Base-by-base conservation (phyloP, 1,284 basidiomycete genomes). In the Bjerkandera adusta region DNA sequence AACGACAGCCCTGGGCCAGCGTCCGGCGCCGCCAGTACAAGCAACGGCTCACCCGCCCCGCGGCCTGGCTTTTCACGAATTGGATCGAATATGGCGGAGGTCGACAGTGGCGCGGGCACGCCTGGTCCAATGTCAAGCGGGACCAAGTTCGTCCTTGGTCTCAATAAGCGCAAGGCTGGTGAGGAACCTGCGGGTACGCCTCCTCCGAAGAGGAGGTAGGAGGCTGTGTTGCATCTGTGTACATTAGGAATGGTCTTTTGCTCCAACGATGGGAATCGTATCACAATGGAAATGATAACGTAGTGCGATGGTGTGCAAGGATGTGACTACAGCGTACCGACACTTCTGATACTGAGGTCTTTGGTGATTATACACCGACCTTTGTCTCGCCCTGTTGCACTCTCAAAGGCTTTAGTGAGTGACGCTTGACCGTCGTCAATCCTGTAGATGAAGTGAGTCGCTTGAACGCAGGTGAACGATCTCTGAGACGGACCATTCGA, bases 371-470 rank as follows among this genome's bases (percentile, higher is more conserved):
- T 66, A 70, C 70, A 88, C 41, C 82, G 79, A 63, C 76, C 87
- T 68, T 81, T 87, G 57, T 83, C 89, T 57, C 73, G 73, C 32
- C 80, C 88, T 49, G 79, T 79, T 0, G 73, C 79, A 37, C 68
- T 77, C 53, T 81, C 76, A 58, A 93, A 94, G 3, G 84, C 86
- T 57, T 81, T 83, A 18, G 84, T 68, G 4, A 92, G 76, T 0
- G 82, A 81, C 12, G 80, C 83, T 58, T 92, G 85, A 2, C 82
- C 80, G 43, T 95, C 89, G 61, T 94, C 91, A 34, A 73, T 80
- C 88, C 88, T 92, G 53, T 4, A 16, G 16, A 2, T 11, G 22
- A 36, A 26, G 13, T 11, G 3, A 21, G n/a, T 27, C 18, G 18
- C 13, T 25, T 24, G 27, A 47, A 46, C 21, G 39, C 7, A 25